Evolutionary conservation across 2,329 filamentous ascomycete genomes (phyloP).

Genomic region (Nectriaceae sp.): DNA sequence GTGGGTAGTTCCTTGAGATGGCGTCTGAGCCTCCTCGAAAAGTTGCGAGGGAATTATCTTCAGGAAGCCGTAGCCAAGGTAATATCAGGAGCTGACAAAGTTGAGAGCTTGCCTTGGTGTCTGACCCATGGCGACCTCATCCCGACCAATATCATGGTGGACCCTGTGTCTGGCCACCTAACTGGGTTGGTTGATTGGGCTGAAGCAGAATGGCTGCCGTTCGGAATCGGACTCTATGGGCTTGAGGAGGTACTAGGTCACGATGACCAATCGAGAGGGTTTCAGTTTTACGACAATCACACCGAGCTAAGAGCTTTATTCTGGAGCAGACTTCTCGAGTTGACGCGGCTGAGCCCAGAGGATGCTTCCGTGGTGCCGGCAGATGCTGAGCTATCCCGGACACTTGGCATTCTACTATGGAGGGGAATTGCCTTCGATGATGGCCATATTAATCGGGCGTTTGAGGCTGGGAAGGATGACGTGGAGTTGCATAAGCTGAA

Average conservation of each 20-base stretch:
- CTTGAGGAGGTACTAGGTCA: slow-evolving; percentile 60
- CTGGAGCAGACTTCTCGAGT: slow-evolving; percentile 45
- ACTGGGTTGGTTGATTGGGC: slow-evolving; percentile 65
- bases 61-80: slow-evolving; percentile 25
- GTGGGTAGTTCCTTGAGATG: slow-evolving; percentile 44
- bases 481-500: slow-evolving; percentile 56
- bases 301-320: slow-evolving; percentile 47
- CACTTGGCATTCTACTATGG: slow-evolving; percentile 62
- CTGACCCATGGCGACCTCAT: slow-evolving; percentile 64
- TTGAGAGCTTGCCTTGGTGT: slow-evolving; percentile 52
- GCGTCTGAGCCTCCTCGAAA: slow-evolving; percentile 40
- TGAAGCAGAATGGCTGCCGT: slow-evolving; percentile 61
- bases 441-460: slow-evolving; percentile 58
- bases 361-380: slow-evolving; percentile 6
- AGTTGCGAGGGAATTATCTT: slow-evolving; percentile 38
- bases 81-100: slow-evolving; percentile 31
- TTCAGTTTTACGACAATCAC: slow-evolving; percentile 48
- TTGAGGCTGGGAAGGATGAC: slow-evolving; percentile 51
- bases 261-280: slow-evolving; percentile 34
- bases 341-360: slow-evolving; percentile 21
- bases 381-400: slow-evolving; percentile 33
- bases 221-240: slow-evolving; percentile 61
- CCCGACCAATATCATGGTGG: slow-evolving; percentile 58
- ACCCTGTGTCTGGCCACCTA: slow-evolving; percentile 43
- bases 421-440: slow-evolving; percentile 65